Conservation (phyloP, 352 stramenopile species). For the Phytophthora chlamydospora region DNA sequence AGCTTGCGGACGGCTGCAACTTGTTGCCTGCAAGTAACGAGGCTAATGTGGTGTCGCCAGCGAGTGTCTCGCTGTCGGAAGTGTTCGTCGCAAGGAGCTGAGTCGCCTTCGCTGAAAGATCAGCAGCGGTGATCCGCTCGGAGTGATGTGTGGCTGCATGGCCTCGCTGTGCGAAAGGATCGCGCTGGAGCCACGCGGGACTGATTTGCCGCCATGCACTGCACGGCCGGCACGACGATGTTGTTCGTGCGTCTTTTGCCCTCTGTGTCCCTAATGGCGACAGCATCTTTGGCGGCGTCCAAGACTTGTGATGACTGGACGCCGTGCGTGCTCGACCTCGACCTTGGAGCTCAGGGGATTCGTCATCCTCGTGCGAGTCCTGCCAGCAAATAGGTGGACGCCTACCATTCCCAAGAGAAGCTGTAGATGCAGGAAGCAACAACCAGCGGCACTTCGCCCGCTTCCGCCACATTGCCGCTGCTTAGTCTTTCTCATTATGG, state of each 20-base stretch:
- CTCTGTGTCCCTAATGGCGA: slow-evolving; percentile 7
- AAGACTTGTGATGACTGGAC: background rate
- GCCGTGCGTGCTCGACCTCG: background rate
- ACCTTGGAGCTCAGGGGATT: too few species aligned
- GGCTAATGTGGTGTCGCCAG: slow-evolving; percentile 3
- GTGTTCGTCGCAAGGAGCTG: slow-evolving; percentile 1
- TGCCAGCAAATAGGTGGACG: too few species aligned
- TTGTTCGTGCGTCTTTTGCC: slow-evolving; percentile 16
- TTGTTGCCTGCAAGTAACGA: background rate
- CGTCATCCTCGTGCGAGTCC: too few species aligned
- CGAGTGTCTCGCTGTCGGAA: slow-evolving; percentile 11
- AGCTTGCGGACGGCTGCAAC: background rate
- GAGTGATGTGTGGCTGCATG: slow-evolving; percentile 22
- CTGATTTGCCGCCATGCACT: slow-evolving; percentile 26
- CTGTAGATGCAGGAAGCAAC: background rate
- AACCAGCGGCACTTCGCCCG: background rate
- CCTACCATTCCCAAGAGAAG: too few species aligned
- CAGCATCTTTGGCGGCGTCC: background rate
- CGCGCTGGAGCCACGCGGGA: slow-evolving; percentile 17
- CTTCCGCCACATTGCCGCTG: background rate
- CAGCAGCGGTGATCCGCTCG: slow-evolving; percentile 12
- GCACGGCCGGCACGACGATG: slow-evolving; percentile 12
- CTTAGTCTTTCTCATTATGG: slow-evolving; percentile 17
- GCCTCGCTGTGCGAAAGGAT: slow-evolving; percentile 31
- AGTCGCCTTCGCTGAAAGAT: slow-evolving; percentile 17